A percentile compares a stretch with the other conserved stretches of the same genome.
Evolutionary conservation across 345 rosid species (phyloP).

Genomic region (Cardiospermum halicacabum): DNA sequence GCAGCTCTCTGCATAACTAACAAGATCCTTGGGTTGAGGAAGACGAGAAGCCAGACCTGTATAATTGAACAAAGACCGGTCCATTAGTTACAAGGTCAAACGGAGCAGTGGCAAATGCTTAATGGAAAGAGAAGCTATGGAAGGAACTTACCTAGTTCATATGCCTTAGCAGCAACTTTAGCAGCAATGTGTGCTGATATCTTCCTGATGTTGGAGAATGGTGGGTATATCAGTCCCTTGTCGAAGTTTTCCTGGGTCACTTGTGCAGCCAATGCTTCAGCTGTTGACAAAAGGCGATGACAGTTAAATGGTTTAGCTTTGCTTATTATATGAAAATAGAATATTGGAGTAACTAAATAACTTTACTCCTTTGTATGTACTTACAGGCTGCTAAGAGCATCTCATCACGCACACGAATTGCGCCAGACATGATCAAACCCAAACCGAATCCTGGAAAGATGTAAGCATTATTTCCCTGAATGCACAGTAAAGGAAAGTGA

Average conservation of each 20-base stretch:
- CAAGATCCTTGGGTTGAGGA: conserved; percentile 81
- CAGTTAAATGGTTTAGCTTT: not conserved
- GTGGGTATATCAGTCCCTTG: conserved; percentile 87
- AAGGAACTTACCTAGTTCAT: conserved; percentile 79
- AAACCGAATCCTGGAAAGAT: conserved; percentile 93
- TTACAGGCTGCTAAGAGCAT: conserved; percentile 99
- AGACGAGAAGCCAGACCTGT: conserved; percentile 85
- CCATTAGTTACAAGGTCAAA: too few relatives aligned
- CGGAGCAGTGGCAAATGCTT: not conserved
- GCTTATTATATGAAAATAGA: not conserved
- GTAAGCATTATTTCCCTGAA: conserved; percentile 94
- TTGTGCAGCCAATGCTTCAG: conserved; percentile 89
- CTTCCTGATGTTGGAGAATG: conserved; percentile 79
- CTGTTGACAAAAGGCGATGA: conserved; percentile 33
- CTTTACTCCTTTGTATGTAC: conserved; percentile 18
- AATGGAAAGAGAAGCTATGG: not conserved
- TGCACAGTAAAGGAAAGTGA: not conserved
- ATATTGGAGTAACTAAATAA: not conserved
- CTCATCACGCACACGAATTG: conserved; percentile 87
- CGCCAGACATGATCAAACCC: conserved; percentile 86
- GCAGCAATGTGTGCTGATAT: conserved; percentile 92
- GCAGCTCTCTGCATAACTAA: conserved; percentile 86
- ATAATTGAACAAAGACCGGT: not conserved
- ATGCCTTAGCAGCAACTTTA: conserved; percentile 81
- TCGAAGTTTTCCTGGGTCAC: conserved; percentile 57